phyloP scores from a whole-genome alignment of 108 stramenopile species.

The Asterionellopsis glacialis region DNA sequence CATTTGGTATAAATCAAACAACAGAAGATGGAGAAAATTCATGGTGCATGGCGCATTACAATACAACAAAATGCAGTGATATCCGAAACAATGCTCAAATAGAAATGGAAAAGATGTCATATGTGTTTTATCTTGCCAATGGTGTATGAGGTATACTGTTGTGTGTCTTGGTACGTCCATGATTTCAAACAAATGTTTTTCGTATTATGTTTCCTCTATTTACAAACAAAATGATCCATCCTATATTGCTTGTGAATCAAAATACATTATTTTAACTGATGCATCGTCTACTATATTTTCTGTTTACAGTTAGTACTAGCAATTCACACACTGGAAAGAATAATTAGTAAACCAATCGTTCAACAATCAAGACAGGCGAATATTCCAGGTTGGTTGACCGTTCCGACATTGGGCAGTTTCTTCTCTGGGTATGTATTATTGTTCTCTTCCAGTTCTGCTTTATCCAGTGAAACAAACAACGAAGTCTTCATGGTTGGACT shows the following conservation, averaged over 20 bases:
- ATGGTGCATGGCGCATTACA: constrained; percentile 59
- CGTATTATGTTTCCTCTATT: constrained; percentile 12
- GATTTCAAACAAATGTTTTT: too few relatives aligned
- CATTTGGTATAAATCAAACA: constrained; percentile 6
- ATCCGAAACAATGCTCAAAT: constrained; percentile 58
- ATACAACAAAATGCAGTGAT: constrained; percentile 43
- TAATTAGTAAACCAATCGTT: constrained; percentile 75
- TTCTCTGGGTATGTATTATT: constrained; percentile 40
- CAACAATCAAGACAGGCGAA: constrained; percentile 81
- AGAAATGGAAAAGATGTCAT: too few relatives aligned
- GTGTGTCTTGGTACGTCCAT: too few relatives aligned
- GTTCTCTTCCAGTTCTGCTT: constrained; percentile 36
- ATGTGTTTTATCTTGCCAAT: background rate
- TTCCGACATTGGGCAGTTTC: constrained; percentile 59
- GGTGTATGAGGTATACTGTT: constrained; percentile 24
- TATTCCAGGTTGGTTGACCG: constrained; percentile 68
- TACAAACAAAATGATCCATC: too few relatives aligned
- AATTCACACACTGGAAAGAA: constrained; percentile 54
- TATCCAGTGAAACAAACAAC: constrained; percentile 18
- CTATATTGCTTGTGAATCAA: too few relatives aligned
- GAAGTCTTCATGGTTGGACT: constrained; percentile 55
- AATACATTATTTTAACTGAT: too few relatives aligned
- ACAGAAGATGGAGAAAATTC: constrained; percentile 25
- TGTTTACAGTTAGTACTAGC: constrained; percentile 38
- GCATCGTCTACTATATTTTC: background rate